Conservation (phyloP, 306 rosid genomes). For the Ziziphus jujuba region DNA sequence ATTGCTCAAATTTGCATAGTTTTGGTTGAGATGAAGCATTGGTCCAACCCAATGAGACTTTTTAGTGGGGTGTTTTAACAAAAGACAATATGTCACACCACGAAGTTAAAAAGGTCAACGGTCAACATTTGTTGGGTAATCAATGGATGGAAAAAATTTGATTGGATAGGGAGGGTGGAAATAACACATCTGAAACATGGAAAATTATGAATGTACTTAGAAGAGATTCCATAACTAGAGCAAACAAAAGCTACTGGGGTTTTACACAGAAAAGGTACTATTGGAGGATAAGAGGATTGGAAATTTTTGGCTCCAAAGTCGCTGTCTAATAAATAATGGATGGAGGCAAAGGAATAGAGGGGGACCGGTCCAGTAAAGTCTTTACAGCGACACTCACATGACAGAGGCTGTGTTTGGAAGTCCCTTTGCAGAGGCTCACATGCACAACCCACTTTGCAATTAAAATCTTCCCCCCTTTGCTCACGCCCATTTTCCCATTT, state of each 20-base stretch:
- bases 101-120: not conserved
- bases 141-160: not conserved
- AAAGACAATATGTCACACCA: no score
- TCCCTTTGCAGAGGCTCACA: slow-evolving; percentile 18
- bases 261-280: not conserved
- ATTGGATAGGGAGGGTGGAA: not conserved
- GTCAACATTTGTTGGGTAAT: not conserved
- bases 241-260: no score
- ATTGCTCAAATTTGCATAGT: no score
- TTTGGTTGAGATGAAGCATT: no score
- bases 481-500: not conserved
- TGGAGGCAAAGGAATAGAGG: no score
- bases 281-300: no score
- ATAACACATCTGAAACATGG: not conserved
- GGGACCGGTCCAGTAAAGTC: slow-evolving; percentile 15
- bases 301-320: slow-evolving; percentile 15
- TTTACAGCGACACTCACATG: slow-evolving; percentile 19
- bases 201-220: not conserved
- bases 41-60: no score
- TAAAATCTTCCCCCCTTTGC: not conserved
- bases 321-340: not conserved
- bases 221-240: no score
- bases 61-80: no score
- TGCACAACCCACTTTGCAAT: slow-evolving; percentile 15
- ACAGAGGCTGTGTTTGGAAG: slow-evolving; percentile 2